A percentile compares a stretch with the other conserved stretches of the same genome.
phyloP scores from a whole-genome alignment of 148 eudicot genomes.

The Gaultheria prostrata region DNA sequence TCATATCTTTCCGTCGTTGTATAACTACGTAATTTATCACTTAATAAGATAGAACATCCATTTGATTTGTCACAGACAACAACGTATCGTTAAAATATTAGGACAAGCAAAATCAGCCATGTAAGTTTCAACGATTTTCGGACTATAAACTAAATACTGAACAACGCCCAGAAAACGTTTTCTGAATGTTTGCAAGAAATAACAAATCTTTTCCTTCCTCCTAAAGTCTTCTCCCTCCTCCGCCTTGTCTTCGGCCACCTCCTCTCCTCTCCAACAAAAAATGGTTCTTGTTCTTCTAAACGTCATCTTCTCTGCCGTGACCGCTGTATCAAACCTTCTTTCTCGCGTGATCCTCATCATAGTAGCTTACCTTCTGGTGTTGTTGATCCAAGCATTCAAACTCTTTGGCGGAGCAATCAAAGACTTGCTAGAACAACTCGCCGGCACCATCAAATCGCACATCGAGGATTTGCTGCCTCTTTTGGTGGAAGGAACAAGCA shows the following conservation, averaged over 20 bases:
- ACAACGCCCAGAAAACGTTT: background rate
- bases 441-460: background rate
- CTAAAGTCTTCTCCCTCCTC: constrained; percentile 6
- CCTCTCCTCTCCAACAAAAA: background rate
- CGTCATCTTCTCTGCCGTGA: constrained; percentile 35
- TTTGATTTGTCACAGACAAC: constrained; percentile 9
- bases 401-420: constrained; percentile 2
- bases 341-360: constrained; percentile 37
- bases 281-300: constrained; percentile 50
- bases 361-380: constrained; percentile 39
- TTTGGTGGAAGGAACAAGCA: background rate
- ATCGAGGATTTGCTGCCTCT: constrained; percentile 36
- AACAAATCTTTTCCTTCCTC: constrained; percentile 11
- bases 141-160: background rate
- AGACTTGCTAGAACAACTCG: background rate
- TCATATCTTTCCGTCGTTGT: background rate
- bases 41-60: background rate
- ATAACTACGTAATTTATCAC: background rate
- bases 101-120: constrained; percentile 9
- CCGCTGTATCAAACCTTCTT: constrained; percentile 31
- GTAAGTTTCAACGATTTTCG: background rate
- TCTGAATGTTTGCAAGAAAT: background rate
- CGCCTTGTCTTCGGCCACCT: background rate
- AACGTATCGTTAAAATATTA: constrained; percentile 1
- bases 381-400: constrained; percentile 48